These are phyloP conservation scores for Parathielavia hyrcaniae DNA, from an alignment of 495 filamentous ascomycete genomes.

Conservation along the genomic window DNA sequence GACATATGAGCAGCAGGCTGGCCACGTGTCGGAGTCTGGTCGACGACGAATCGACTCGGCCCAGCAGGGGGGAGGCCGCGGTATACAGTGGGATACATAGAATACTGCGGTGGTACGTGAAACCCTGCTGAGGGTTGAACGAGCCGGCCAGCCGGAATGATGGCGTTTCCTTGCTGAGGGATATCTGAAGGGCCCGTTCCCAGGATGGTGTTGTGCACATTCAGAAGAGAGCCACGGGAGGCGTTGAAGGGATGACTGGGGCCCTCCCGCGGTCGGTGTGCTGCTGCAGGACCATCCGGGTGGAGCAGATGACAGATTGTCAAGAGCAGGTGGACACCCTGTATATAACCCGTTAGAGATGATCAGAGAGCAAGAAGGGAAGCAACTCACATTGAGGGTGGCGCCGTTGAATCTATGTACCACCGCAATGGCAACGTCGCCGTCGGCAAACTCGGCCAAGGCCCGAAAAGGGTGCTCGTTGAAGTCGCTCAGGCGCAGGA, in stretches of 20 bases:
- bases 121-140: constrained; percentile 17
- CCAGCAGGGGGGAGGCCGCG: constrained; percentile 21
- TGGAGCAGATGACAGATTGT: constrained; percentile 11
- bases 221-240: constrained; percentile 8
- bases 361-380: too few relatives aligned
- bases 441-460: constrained; percentile 53
- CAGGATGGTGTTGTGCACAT: constrained; percentile 20
- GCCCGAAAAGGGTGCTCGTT: constrained; percentile 38
- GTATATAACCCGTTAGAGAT: not conserved
- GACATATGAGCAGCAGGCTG: constrained; percentile 20
- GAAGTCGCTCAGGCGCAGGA: constrained; percentile 34
- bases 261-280: constrained; percentile 5
- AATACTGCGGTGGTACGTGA: constrained; percentile 19
- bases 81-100: constrained; percentile 37
- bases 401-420: constrained; percentile 41
- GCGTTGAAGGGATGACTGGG: constrained; percentile 1
- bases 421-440: constrained; percentile 32
- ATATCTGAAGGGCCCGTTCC: constrained; percentile 14
- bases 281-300: not conserved
- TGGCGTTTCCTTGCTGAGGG: constrained; percentile 10
- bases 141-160: constrained; percentile 7
- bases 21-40: constrained; percentile 34
- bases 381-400: constrained; percentile 43
- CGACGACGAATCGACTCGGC: constrained; percentile 30
- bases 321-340: constrained; percentile 25